Evolutionary conservation across 2,329 filamentous ascomycete genomes (phyloP).

Genomic region (Xylaria hypoxylon): DNA sequence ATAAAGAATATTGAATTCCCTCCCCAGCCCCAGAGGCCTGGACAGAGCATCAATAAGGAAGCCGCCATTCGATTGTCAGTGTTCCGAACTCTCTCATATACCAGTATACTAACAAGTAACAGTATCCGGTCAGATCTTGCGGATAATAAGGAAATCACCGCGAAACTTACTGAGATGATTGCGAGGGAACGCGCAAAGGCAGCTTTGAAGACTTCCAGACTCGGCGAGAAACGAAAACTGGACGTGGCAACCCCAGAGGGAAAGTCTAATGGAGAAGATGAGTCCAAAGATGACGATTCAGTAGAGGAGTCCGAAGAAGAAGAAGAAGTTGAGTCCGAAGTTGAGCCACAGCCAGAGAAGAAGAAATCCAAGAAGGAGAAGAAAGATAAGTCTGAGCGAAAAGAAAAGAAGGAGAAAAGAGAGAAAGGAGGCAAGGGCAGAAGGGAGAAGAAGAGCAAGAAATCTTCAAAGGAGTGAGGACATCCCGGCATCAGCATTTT

Average conservation of each 20-base stretch:
- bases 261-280: conserved; percentile 41
- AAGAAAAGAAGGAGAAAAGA: conserved; percentile 48
- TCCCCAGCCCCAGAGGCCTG: conserved; percentile 64
- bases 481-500: conserved; percentile 6
- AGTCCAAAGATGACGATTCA: conserved; percentile 39
- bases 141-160: conserved; percentile 64
- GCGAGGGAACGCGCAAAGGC: conserved; percentile 67
- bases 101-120: not conserved
- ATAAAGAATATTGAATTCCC: conserved; percentile 81
- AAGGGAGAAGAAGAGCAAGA: conserved; percentile 51
- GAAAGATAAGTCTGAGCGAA: conserved; percentile 49
- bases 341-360: conserved; percentile 53
- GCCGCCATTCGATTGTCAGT: conserved; percentile 77
- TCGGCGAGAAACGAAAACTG: conserved; percentile 48
- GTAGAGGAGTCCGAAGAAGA: conserved; percentile 50
- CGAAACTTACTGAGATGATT: conserved; percentile 66
- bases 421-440: conserved; percentile 29
- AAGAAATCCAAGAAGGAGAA: conserved; percentile 56
- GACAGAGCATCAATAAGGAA: conserved; percentile 73
- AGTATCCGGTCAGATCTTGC: conserved; percentile 78
- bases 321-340: conserved; percentile 54
- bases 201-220: conserved; percentile 59
- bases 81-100: not conserved
- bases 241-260: conserved; percentile 40
- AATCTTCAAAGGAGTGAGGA: conserved; percentile 37